Conservation (phyloP, 352 stramenopile genomes). For the Phytopythium chamaehyphon region DNA sequence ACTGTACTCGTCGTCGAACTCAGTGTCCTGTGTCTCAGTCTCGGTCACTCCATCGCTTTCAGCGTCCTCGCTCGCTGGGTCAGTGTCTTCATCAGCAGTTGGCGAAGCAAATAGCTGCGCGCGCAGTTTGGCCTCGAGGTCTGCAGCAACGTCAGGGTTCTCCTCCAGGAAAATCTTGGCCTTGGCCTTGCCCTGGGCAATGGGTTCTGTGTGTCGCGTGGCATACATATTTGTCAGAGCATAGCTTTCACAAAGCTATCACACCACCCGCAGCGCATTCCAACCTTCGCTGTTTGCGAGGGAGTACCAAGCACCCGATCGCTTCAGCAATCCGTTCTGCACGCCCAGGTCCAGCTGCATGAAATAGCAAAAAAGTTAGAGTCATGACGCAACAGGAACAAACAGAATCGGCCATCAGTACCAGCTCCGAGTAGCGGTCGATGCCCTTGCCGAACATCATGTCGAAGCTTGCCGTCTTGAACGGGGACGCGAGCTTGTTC, state of each 20-base stretch:
- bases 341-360: constrained; percentile 67
- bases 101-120: constrained; percentile 46
- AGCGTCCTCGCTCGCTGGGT: constrained; percentile 1
- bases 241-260: neutral
- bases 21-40: neutral
- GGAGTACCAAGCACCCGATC: constrained; percentile 78
- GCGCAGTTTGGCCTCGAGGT: constrained; percentile 73
- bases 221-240: neutral
- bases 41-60: constrained; percentile 12
- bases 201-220: constrained; percentile 49
- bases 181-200: constrained; percentile 80
- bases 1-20: constrained; percentile 6
- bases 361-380: constrained; percentile 1
- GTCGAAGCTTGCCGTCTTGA: constrained; percentile 94
- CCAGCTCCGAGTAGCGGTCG: constrained; percentile 84
- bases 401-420: constrained; percentile 18
- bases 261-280: neutral
- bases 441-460: constrained; percentile 98
- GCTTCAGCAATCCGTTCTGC: constrained; percentile 70
- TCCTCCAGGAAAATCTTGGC: constrained; percentile 78
- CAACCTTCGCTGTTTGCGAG: constrained; percentile 56
- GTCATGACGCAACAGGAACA: neutral
- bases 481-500: constrained; percentile 98
- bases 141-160: constrained; percentile 61
- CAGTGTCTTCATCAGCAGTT: constrained; percentile 8